phyloP scores from a whole-genome alignment of 768 basidiomycete species.

The Kwoniella heveanensis region DNA sequence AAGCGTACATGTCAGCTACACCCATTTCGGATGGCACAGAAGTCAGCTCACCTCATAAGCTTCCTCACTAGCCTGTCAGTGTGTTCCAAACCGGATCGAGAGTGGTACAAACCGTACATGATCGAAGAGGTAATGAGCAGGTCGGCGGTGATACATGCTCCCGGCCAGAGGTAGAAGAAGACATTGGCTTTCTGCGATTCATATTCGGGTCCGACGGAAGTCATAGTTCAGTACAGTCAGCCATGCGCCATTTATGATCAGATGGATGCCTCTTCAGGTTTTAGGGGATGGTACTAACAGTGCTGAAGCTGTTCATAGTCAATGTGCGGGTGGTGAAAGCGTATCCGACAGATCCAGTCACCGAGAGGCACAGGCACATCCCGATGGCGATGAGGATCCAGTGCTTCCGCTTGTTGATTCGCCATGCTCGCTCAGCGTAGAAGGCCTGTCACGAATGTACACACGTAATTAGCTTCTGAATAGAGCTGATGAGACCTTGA shows the following conservation, averaged over 20 bases:
- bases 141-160: slow-evolving; percentile 24
- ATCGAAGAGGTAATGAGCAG: slow-evolving; percentile 23
- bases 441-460: slow-evolving; percentile 12
- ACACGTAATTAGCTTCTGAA: too few species aligned
- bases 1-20: too few species aligned
- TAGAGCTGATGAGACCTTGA: too few species aligned
- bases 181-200: slow-evolving; percentile 10
- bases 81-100: slow-evolving; percentile 17
- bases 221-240: neutral
- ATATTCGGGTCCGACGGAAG: neutral
- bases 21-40: too few species aligned
- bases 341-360: slow-evolving; percentile 26
- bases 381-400: slow-evolving; percentile 14
- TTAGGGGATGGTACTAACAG: slow-evolving; percentile 3
- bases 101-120: slow-evolving; percentile 18
- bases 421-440: slow-evolving; percentile 26
- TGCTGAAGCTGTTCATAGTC: slow-evolving; percentile 19
- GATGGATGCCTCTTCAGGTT: too few species aligned
- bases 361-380: slow-evolving; percentile 12
- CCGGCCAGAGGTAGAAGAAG: slow-evolving; percentile 29
- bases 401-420: slow-evolving; percentile 20
- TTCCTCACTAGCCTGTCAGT: slow-evolving; percentile 16
- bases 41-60: slow-evolving; percentile 12
- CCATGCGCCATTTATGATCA: too few species aligned
- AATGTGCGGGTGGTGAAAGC: slow-evolving; percentile 2